Evolutionary conservation across 1,139 yeast genomes (phyloP).

Genomic region (Blastobotrys arbuscula): DNA sequence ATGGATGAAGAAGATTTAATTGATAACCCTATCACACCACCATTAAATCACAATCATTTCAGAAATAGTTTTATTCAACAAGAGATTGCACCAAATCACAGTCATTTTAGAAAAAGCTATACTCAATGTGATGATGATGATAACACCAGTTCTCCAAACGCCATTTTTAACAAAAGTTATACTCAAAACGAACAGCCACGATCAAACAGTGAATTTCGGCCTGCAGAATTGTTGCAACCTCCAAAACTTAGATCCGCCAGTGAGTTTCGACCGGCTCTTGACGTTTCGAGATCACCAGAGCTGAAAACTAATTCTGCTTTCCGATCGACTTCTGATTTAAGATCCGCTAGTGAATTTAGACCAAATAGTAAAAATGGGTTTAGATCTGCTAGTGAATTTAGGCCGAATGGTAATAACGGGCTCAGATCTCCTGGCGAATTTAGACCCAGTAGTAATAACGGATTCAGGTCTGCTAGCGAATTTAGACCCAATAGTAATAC

Average conservation of each 20-base stretch:
- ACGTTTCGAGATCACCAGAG: too few species aligned
- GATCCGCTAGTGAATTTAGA: not conserved
- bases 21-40: not conserved
- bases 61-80: not conserved
- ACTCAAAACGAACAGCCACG: not conserved
- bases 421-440: not conserved
- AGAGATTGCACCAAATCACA: not conserved
- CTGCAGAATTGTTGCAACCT: not conserved
- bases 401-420: not conserved
- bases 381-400: not conserved
- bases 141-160: not conserved
- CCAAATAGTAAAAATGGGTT: not conserved
- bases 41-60: not conserved
- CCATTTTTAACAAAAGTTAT: not conserved
- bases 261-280: not conserved
- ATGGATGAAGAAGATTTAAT: not conserved
- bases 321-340: not conserved
- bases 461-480: not conserved
- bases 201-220: not conserved
- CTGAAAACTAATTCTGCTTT: too few species aligned
- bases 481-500: not conserved
- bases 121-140: not conserved
- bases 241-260: not conserved
- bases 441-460: not conserved
- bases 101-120: not conserved